Percentiles rank a stretch among this genome's conserved stretches.
phyloP scores from a whole-genome alignment of 139 green algal genomes.

The Tetradesmus obliquus region DNA sequence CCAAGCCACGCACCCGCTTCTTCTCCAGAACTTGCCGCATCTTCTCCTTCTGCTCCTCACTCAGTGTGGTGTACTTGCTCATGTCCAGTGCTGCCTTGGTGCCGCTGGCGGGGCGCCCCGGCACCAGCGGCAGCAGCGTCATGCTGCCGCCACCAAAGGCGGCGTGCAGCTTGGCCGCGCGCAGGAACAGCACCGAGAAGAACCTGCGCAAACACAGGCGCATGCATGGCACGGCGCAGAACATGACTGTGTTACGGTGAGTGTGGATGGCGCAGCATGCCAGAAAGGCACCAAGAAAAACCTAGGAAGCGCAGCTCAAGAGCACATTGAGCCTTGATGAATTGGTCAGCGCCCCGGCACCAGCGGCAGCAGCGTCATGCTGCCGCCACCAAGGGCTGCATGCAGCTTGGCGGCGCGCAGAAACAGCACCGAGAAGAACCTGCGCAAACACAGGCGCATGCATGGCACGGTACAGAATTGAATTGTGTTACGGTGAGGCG shows the following conservation, averaged over 20 bases:
- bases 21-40: constrained; percentile 49
- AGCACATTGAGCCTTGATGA: too few relatives aligned
- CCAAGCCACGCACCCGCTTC: not conserved
- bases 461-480: too few relatives aligned
- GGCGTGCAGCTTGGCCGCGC: constrained; percentile 80
- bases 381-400: constrained; percentile 73
- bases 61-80: constrained; percentile 80
- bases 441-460: not conserved
- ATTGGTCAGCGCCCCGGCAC: too few relatives aligned
- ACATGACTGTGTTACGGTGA: not conserved
- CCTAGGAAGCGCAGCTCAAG: not conserved
- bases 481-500: too few relatives aligned
- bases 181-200: constrained; percentile 87
- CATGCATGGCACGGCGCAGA: not conserved
- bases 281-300: not conserved
- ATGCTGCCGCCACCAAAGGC: constrained; percentile 78
- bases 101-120: constrained; percentile 75
- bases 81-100: constrained; percentile 56
- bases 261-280: not conserved
- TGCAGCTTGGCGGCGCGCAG: constrained; percentile 79
- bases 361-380: constrained; percentile 73
- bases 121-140: constrained; percentile 79
- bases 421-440: not conserved
- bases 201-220: constrained; percentile 62
- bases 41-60: constrained; percentile 71